Evolutionary conservation across 768 basidiomycete species (phyloP).

Genomic region (Russula earlei): DNA sequence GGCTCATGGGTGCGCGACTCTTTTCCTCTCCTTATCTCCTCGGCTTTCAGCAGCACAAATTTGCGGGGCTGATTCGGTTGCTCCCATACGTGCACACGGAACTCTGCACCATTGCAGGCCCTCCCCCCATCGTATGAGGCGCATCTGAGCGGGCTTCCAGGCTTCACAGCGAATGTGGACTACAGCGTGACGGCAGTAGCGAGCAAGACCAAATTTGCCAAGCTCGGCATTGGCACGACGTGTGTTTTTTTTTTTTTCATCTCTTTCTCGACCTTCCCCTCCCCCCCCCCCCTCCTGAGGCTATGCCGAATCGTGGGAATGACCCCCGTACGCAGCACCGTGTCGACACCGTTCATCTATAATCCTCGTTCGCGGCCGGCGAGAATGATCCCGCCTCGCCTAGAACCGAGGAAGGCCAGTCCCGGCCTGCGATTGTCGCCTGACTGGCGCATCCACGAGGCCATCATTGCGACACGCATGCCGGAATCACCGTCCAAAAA

Average conservation of each 20-base stretch:
- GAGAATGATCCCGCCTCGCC: slow-evolving; percentile 38
- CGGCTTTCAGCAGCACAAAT: background rate
- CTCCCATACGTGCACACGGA: background rate
- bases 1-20: slow-evolving; percentile 42
- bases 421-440: slow-evolving; percentile 36
- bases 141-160: slow-evolving; percentile 61
- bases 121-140: slow-evolving; percentile 64
- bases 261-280: background rate
- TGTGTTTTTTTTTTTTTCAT: slow-evolving; percentile 27
- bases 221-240: slow-evolving; percentile 47
- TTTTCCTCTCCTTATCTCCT: background rate
- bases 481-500: background rate
- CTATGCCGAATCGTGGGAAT: background rate
- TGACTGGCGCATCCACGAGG: slow-evolving; percentile 44
- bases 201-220: slow-evolving; percentile 44
- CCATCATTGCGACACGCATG: slow-evolving; percentile 24
- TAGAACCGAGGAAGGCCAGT: slow-evolving; percentile 24
- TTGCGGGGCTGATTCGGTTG: background rate
- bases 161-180: slow-evolving; percentile 56
- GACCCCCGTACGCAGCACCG: slow-evolving; percentile 29
- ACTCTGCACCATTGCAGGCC: slow-evolving; percentile 32
- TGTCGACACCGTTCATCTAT: slow-evolving; percentile 56
- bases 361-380: slow-evolving; percentile 57
- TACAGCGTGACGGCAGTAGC: slow-evolving; percentile 50
- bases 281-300: background rate